Evolutionary conservation across 208 protist genomes (phyloP), one percentile per base, ranked within the genome.

Genomic region (Strigomonas galati): DNA sequence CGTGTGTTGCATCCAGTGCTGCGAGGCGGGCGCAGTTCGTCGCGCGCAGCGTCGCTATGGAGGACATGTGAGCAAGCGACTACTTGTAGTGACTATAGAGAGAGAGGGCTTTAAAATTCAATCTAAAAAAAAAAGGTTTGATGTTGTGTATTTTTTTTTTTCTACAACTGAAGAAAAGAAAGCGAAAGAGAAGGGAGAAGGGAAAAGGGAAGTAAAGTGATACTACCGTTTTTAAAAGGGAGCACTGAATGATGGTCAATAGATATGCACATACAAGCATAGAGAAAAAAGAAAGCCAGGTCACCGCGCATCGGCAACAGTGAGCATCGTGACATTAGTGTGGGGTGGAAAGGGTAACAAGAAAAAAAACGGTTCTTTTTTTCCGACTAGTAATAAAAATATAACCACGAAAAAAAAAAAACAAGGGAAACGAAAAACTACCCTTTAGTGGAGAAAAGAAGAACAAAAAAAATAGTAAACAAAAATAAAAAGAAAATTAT

Each of bases 1-100:
- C 65, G 19, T 69, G 58, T 2, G 48, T 49, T n/a, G 63, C 65
- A 28, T 61, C 44, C 24, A 89, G 74, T 51, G 64, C 46, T 31
- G 76, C 62, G 40, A 92, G 58, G 1, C 67, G 62, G 19, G 72
- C 64, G 66, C 80, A 92, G 61, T 75, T 81, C 0, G 74, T 76
- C 14, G 80, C 74, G 51, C 65, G 69, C 30, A 92, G 73, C 12
- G 74, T 84, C 10, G 71, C 64, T 17, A 89, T 72, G 24, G 35
- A 32, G 21, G 67, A 52, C 79, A 81, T 81, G 53, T 5, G 9
- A 32, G 23, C n/a, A n/a, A n/a, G n/a, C n/a, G n/a, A n/a, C n/a
- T n/a, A n/a, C n/a, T n/a, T n/a, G n/a, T n/a, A n/a, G n/a, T n/a
- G n/a, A n/a, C n/a, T n/a, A n/a, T n/a, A n/a, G 52, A 31, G 48